Base-by-base conservation (phyloP, 345 rosid species). In the Microcos paniculata region DNA sequence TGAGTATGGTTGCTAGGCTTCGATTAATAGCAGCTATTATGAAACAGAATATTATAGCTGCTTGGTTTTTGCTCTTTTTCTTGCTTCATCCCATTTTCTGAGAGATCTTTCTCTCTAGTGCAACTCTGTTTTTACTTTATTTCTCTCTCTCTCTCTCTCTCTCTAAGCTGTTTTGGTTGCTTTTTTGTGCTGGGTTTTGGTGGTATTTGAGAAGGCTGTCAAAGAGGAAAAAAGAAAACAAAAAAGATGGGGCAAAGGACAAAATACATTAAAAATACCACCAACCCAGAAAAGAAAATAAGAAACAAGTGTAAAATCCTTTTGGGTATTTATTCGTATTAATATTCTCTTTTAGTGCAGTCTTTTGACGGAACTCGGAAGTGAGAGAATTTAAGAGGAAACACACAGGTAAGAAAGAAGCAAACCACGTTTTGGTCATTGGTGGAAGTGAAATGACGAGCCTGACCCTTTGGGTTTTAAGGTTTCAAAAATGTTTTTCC, bases 41-140 rank as follows among this genome's bases (percentile, higher is more conserved):
- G n/a, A 62, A 23, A 26, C 10, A 63, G 63, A 16, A 40, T 35
- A 51, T 0, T 8, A 28, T 16, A 59, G 79, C 69, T 51, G 79
- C 80, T 38, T 74, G 62, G 10, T 6, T 53, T 53, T 55, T 31
- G 57, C 15, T n/a, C n/a, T 19, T 53, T 52, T 61, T 18, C 57
- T 30, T 58, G 73, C 63, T 48, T 84, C 85, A 86, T 45, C 85
- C 89, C 89, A 84, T 82, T 77, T n/a, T 30, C 55, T 24, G 64
- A 59, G 52, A 79, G 88, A 83, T 76, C 86, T 75, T 70, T 55
- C 52, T 18, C 10, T 48, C 56, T 21, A 28, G 9, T 58, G 64
- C n/a, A 19, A 45, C 56, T 70, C 73, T 33, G 61, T 35, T 19
- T 53, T 19, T 77, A 5, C 46, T 46, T 33, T 49, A 4, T 15